Base-by-base conservation (phyloP, 192 early-diverging fungal species). In the Backusella australiensis region DNA sequence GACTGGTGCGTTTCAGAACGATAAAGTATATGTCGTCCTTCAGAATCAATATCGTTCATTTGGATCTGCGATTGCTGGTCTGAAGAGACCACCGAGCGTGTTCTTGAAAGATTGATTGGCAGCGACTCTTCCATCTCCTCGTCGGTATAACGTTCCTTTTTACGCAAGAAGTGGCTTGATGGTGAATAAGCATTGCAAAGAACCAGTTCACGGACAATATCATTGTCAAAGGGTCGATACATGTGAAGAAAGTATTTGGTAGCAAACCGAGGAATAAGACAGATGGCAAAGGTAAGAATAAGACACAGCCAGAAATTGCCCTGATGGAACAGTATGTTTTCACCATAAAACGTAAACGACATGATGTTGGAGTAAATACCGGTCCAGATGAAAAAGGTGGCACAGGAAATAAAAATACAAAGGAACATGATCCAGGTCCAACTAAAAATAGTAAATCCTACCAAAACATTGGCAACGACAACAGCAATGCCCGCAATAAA, bases 151-250 rank as follows among this genome's bases (percentile, higher is more conserved):
- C 39, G 19, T 0, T 68, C 53, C 6, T 34, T 32, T 26, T 73
- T 38, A n/a, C 74, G 63, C 26, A 36, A 26, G 17, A 44, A 68
- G 39, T 21, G 17, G 5, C 36, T 69, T 38, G 23, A 19, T 56
- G 23, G 26, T 3, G 71, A 53, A 29, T 38, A 39, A 29, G 56
- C 19, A 59, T 41, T 66, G 6, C 78, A 79, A 14, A 79, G 29
- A 8, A 79, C 96, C 75, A 90, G 91, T 34, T 96, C 96, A 71
- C 94, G 93, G 42, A 97, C 87, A 49, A 97, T 89, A 34, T 96
- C 91, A 6, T 90, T 89, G 77, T 97, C 94, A 66, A 87, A 94
- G 6, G 96, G 96, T 52, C 82, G 84, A 81, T 93, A 87, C 38
- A 89, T 87, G 39, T 94, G 91, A 23, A 89, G 84, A 39, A 86